Percentiles rank a stretch among this genome's conserved stretches.
These are phyloP conservation scores for Usnea hakonensis DNA, from an alignment of 495 filamentous ascomycete species.

Conservation along the genomic window DNA sequence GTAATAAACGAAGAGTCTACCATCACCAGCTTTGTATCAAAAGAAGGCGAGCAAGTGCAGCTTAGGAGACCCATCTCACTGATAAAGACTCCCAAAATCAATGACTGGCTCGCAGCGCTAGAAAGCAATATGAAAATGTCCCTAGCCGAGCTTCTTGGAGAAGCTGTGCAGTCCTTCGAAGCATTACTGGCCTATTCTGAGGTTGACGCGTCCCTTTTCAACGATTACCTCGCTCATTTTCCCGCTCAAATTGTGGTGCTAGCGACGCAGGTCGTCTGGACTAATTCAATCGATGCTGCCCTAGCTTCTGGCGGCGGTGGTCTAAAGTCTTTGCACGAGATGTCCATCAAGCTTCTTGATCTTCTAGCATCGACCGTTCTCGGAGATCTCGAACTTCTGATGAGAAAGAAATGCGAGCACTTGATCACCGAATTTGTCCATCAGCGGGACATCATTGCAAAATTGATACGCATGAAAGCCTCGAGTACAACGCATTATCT, in stretches of 20 bases:
- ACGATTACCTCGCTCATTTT: slow-evolving; percentile 67
- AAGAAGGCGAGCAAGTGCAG: slow-evolving; percentile 85
- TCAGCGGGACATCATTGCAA: slow-evolving; percentile 84
- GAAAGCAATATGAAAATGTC: slow-evolving; percentile 92
- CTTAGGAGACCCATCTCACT: slow-evolving; percentile 87
- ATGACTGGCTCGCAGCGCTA: slow-evolving; percentile 89
- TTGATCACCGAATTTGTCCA: slow-evolving; percentile 98
- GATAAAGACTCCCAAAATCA: slow-evolving; percentile 87
- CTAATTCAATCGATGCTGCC: slow-evolving; percentile 67
- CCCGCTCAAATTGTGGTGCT: slow-evolving; percentile 94
- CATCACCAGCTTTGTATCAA: slow-evolving; percentile 88
- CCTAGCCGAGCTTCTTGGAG: slow-evolving; percentile 79
- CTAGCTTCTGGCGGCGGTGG: slow-evolving; percentile 58
- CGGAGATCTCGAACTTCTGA: slow-evolving; percentile 75
- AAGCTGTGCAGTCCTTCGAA: slow-evolving; percentile 60
- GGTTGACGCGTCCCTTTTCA: slow-evolving; percentile 60
- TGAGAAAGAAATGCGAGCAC: slow-evolving; percentile 94
- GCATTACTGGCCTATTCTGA: slow-evolving; percentile 58
- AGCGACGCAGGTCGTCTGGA: slow-evolving; percentile 93
- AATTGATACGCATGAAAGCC: slow-evolving; percentile 67
- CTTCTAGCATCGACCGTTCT: slow-evolving; percentile 84
- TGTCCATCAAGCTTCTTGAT: slow-evolving; percentile 71
- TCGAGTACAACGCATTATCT: slow-evolving; percentile 73
- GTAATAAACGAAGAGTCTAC: slow-evolving; percentile 82
- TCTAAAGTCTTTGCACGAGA: slow-evolving; percentile 61